Evolutionary conservation across 306 rosid genomes (phyloP), one percentile per base, ranked within the genome.

Genomic region (Cucurbita ficifolia): DNA sequence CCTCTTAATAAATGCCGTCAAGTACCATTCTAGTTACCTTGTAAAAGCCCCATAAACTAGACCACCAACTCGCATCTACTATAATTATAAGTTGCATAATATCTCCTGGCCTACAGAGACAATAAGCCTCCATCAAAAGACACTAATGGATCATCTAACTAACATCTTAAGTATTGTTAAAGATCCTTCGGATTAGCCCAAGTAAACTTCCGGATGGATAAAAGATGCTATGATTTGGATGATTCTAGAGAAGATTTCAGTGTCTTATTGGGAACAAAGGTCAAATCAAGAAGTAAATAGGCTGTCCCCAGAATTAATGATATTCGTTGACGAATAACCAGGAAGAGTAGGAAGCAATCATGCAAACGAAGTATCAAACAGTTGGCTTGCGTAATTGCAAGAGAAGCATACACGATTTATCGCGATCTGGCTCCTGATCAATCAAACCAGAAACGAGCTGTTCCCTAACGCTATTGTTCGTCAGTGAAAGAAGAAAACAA

Each of bases 31-130:
- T 49, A 49, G 21, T 48, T 49, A 50, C 45, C 58, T 49, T 43
- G 69, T 21, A 43, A 56, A 42, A 76, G 46, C n/a, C 54, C 12
- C 75, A 76, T 65, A 68, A 77, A 59, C 70, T 58, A 10, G 60
- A 7, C 38, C 80, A 77, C 75, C 80, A 57, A 77, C 70, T 45
- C 39, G 33, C n/a, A 56, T 43, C 62, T 18, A 68, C 65, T 42
- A 16, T 40, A 70, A 33, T 69, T 24, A 69, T 33, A 69, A 14
- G 12, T 29, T 1, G 53, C 8, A 49, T n/a, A n/a, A 45, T 14
- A 14, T 16, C 43, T 29, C 58, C 45, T 49, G 74, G 74, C 58
- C 74, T 70, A 49, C 59, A 3, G n/a, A 50, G 29, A 33, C 59
- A 49, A 49, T 17, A 16, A 49, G 40, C 45, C 48, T 24, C 24